phyloP scores from a whole-genome alignment of 768 basidiomycete species.

The Mycena latifolia region DNA sequence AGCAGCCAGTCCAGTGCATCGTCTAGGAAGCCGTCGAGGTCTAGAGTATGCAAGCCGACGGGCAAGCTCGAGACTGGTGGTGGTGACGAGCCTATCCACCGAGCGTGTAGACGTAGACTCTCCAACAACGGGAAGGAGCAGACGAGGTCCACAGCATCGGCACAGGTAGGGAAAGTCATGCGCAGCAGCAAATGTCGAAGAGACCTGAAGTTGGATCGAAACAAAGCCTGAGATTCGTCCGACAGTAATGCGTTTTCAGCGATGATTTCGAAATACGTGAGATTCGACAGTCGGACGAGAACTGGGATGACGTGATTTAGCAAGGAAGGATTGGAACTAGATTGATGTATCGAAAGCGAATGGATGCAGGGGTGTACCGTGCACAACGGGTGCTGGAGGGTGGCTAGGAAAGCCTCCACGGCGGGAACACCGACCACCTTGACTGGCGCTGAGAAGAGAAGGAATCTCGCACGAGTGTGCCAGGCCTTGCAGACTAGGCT shows the following conservation, averaged over 20 bases:
- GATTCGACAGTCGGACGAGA: conserved; percentile 25
- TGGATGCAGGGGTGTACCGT: conserved; percentile 25
- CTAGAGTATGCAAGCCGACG: conserved; percentile 24
- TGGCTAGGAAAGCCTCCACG: conserved; percentile 28
- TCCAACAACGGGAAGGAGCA: conserved; percentile 33
- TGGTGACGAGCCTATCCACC: conserved; percentile 28
- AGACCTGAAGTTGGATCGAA: conserved; percentile 18
- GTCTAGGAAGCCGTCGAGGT: conserved; percentile 27
- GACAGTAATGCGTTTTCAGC: conserved; percentile 22
- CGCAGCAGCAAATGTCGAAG: conserved; percentile 25
- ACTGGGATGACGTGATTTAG: conserved; percentile 27
- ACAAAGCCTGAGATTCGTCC: conserved; percentile 10
- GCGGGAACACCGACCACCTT: conserved; percentile 25
- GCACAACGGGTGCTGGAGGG: conserved; percentile 26
- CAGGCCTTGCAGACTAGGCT: conserved; percentile 31
- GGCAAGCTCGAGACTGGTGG: conserved; percentile 22
- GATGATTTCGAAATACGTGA: conserved; percentile 31
- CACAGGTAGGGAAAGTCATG: conserved; percentile 29
- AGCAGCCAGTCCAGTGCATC: conserved; percentile 31
- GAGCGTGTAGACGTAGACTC: conserved; percentile 20
- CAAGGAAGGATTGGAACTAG: conserved; percentile 6
- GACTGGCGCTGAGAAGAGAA: conserved; percentile 25
- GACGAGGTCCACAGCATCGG: conserved; percentile 26
- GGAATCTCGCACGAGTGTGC: conserved; percentile 30
- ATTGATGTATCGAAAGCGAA: conserved; percentile 24